A percentile compares a stretch with the other conserved stretches of the same genome.
phyloP scores from a whole-genome alignment of 345 rosid species.

The Raphanus sativus region DNA sequence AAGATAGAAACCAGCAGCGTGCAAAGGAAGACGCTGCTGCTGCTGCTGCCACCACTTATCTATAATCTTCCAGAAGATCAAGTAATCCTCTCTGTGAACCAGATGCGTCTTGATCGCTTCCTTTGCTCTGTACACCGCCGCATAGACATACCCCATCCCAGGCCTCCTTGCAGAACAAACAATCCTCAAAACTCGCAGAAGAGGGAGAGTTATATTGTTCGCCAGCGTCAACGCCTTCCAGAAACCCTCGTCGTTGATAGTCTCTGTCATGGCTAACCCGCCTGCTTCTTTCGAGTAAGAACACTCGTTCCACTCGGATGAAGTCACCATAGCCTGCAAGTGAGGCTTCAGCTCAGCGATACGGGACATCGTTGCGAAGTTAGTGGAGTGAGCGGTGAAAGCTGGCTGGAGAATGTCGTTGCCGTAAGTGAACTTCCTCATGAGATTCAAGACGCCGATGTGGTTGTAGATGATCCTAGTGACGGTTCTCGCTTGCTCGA shows the following conservation, averaged over 20 bases:
- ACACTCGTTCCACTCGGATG: constrained; percentile 83
- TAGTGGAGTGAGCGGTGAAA: constrained; percentile 58
- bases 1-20: constrained; percentile 87
- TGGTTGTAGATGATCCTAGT: constrained; percentile 82
- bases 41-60: constrained; percentile 79
- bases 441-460: constrained; percentile 64
- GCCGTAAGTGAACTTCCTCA: constrained; percentile 70
- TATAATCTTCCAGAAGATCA: constrained; percentile 73
- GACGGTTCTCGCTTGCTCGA: constrained; percentile 76
- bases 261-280: constrained; percentile 67
- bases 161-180: constrained; percentile 63
- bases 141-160: constrained; percentile 85
- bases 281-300: constrained; percentile 66
- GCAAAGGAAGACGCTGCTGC: constrained; percentile 71
- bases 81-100: constrained; percentile 60
- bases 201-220: constrained; percentile 60
- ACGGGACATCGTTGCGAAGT: constrained; percentile 62
- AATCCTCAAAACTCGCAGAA: constrained; percentile 58
- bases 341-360: constrained; percentile 58
- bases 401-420: constrained; percentile 71
- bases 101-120: constrained; percentile 80
- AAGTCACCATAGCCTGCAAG: constrained; percentile 80
- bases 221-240: constrained; percentile 70
- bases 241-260: constrained; percentile 61
- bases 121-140: constrained; percentile 77